Conservation (phyloP, 2,329 filamentous ascomycete genomes). For the Colletotrichum lupini region DNA sequence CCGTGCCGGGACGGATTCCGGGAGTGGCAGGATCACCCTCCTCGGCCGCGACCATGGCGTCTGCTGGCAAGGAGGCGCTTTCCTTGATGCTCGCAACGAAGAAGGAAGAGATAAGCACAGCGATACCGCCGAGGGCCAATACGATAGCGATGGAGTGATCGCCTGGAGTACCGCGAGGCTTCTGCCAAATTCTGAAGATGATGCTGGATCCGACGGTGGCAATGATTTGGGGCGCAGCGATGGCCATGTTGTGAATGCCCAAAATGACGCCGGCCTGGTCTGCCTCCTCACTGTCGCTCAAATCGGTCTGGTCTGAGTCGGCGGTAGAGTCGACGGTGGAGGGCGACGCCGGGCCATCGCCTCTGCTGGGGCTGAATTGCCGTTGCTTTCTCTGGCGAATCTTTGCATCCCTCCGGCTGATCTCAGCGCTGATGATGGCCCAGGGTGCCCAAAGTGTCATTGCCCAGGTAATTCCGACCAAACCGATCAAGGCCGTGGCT, state of each 20-base stretch:
- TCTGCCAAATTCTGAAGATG: slow-evolving; percentile 88
- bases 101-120: slow-evolving; percentile 80
- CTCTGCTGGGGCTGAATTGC: slow-evolving; percentile 33
- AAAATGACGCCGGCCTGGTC: slow-evolving; percentile 91
- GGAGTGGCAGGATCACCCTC: slow-evolving; percentile 48
- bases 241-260: slow-evolving; percentile 95
- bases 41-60: slow-evolving; percentile 54
- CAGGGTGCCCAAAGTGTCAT: slow-evolving; percentile 95
- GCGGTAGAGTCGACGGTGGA: slow-evolving; percentile 19
- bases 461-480: slow-evolving; percentile 92
- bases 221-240: slow-evolving; percentile 90
- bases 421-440: slow-evolving; percentile 93
- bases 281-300: slow-evolving; percentile 64
- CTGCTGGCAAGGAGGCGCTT: slow-evolving; percentile 55
- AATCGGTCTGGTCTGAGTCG: slow-evolving; percentile 25
- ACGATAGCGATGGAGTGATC: slow-evolving; percentile 91
- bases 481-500: slow-evolving; percentile 81
- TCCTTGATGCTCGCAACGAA: slow-evolving; percentile 77
- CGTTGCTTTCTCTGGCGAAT: slow-evolving; percentile 52
- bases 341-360: slow-evolving; percentile 24
- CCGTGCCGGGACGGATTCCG: slow-evolving; percentile 42
- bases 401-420: slow-evolving; percentile 80
- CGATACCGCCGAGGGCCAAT: slow-evolving; percentile 83
- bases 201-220: slow-evolving; percentile 86
- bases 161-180: slow-evolving; percentile 84